Evolutionary conservation across 208 protist species (phyloP).

Genomic region (Leishmania aethiopica): DNA sequence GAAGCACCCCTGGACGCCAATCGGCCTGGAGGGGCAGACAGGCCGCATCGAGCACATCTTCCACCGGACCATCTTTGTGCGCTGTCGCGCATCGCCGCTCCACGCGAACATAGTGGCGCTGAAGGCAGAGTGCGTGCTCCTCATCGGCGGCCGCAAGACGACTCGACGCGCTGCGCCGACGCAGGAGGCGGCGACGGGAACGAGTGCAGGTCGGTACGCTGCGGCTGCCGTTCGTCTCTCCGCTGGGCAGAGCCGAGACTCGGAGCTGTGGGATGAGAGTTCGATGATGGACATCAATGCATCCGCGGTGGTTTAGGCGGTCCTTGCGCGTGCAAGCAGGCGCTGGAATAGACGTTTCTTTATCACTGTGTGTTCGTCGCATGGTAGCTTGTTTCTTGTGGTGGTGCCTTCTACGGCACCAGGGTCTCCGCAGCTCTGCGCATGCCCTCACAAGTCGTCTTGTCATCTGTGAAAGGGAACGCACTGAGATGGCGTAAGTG

Average conservation of each 20-base stretch:
- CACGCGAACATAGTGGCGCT: slow-evolving; percentile 83
- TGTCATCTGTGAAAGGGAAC: not conserved
- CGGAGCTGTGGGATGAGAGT: slow-evolving; percentile 36
- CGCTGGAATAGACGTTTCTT: not conserved
- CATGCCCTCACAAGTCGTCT: not conserved
- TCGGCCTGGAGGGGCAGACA: slow-evolving; percentile 68
- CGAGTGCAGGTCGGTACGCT: slow-evolving; percentile 10
- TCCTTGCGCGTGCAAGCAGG: not conserved
- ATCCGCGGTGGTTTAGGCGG: slow-evolving; percentile 8
- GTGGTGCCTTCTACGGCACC: not conserved
- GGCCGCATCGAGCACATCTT: slow-evolving; percentile 88
- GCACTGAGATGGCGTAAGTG: slow-evolving; percentile 2
- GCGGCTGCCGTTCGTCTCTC: slow-evolving; percentile 56
- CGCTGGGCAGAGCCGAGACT: slow-evolving; percentile 24
- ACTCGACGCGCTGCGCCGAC: slow-evolving; percentile 32
- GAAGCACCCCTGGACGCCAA: slow-evolving; percentile 55
- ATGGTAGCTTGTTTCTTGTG: not conserved
- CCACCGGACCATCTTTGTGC: slow-evolving; percentile 82
- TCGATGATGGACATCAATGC: slow-evolving; percentile 26
- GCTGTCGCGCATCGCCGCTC: slow-evolving; percentile 59
- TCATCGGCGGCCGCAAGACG: slow-evolving; percentile 77
- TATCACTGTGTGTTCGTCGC: not conserved
- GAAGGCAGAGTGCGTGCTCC: slow-evolving; percentile 60
- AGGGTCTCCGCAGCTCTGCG: not conserved
- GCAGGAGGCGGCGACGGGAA: slow-evolving; percentile 7